phyloP scores from a whole-genome alignment of 2,329 filamentous ascomycete species.

The Cladophialophora immunda region DNA sequence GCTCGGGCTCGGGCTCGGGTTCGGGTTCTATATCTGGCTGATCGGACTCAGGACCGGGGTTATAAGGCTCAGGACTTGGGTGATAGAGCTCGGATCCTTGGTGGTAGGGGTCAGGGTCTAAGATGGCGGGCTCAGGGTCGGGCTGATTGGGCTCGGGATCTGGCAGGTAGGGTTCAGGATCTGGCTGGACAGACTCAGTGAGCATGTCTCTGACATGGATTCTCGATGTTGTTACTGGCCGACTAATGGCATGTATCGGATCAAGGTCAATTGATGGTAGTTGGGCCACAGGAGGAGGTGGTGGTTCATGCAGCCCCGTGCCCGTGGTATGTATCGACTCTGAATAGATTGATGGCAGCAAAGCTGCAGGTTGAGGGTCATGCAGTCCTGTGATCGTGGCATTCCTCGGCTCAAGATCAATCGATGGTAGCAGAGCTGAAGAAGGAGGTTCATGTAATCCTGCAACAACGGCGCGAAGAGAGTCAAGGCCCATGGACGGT shows the following conservation, averaged over 20 bases:
- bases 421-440: background rate
- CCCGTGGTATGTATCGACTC: conserved; percentile 51
- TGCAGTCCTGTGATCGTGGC: conserved; percentile 2
- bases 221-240: conserved; percentile 37
- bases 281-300: conserved; percentile 58
- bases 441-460: background rate
- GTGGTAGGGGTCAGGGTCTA: background rate
- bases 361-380: background rate
- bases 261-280: conserved; percentile 68
- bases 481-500: conserved; percentile 66
- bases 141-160: background rate
- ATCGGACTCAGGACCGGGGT: background rate
- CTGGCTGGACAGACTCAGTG: conserved; percentile 23
- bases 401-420: background rate
- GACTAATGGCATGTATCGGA: conserved; percentile 24
- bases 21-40: background rate
- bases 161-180: background rate
- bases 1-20: background rate
- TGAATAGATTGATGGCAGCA: background rate
- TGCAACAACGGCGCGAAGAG: background rate
- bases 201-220: conserved; percentile 42
- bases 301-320: conserved; percentile 65
- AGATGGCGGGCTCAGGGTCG: background rate
- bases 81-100: background rate
- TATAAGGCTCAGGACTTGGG: background rate